Base-by-base conservation (phyloP, 108 stramenopile genomes). In the Nitzschia putrida region DNA sequence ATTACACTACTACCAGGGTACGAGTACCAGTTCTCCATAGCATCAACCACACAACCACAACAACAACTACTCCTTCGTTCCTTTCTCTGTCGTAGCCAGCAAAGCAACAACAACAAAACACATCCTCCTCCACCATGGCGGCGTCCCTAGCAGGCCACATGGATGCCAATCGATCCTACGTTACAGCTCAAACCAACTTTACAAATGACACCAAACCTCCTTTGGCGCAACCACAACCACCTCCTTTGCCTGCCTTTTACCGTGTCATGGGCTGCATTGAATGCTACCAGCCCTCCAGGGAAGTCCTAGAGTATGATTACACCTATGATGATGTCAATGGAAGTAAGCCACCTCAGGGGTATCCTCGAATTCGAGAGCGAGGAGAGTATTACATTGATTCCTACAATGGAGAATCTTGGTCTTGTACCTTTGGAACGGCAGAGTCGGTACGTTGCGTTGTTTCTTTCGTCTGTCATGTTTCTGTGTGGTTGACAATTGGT, bases 351-450 rank as follows among this genome's bases (percentile, higher is more conserved):
- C 74, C 77, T 2, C 83, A 84, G 57, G 45, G 71, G 0, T 80
- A 77, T 64, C 83, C 83, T 8, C 53, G 83, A 26, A 84, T 84
- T 67, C 68, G 83, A 42, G 76, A 80, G 22, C 67, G 83, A 21
- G 83, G 83, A 25, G 83, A 84, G 50, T 84, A 77, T 56, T 87
- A 87, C 60, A 79, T 77, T 34, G 86, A 87, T 69, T 71, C 69
- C 61, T 87, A 71, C 73, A 87, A 87, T 64, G 81, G 78, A 42
- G 72, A 81, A 63, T 74, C 86, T 24, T 84, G 81, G 83, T 55
- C 57, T 47, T 84, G 81, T 58, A 57, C 71, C 23, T 76, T 84
- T 66, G 86, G 86, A 8, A 87, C 86, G 16, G 52, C 73, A 21
- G 86, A 87, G 58, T 50, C 72, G 74, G 80, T 81, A 64, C 65